Base-by-base conservation (phyloP, 495 filamentous ascomycete genomes). In the Penicillium ucsense region DNA sequence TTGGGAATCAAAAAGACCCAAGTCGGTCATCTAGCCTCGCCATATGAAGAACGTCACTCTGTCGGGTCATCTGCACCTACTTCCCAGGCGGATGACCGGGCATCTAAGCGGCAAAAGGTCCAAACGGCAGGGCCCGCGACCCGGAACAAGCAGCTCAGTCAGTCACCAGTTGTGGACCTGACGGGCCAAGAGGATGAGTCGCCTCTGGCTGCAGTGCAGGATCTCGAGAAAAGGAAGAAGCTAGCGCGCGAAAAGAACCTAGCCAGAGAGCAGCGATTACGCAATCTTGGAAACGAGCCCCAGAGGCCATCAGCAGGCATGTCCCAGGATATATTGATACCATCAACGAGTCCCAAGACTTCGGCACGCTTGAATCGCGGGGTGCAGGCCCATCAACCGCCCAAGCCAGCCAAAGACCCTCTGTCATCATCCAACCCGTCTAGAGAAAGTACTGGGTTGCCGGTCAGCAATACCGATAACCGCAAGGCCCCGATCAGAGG, bases 1-100 rank as follows among this genome's bases (percentile, higher is more conserved):
- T 64, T 84, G 11, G 78, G 79, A 0, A 78, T 74, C n/a, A 72
- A 68, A 10, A 76, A 65, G 48, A 72, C 74, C 1, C 66, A 66
- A 5, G 58, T 69, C 38, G 70, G 70, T 1, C 74, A 72, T 54
- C 60, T 70, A 6, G 52, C 57, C 31, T 76, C 76, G n/a, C 75
- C 78, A 0, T 75, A 72, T 52, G 77, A 78, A 40, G 49, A 68
- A 33, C 58, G 71, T 7, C 53, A 70, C 35, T 37, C 41, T 5
- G 35, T 47, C 29, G 38, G 5, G 10, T 38, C 41, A 2, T 3
- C 31, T 7, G 3, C 41, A n/a, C 57, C 56, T 6, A 46, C 45
- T 10, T 42, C 47, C 6, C 57, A 62, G 40, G 47, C 62, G 9
- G 35, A 47, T 4, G 65, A 61, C 43, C 63, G 66, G 31, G 50